Conservation (phyloP, 1,284 basidiomycete species). For the Thecaphora thlaspeos region DNA sequence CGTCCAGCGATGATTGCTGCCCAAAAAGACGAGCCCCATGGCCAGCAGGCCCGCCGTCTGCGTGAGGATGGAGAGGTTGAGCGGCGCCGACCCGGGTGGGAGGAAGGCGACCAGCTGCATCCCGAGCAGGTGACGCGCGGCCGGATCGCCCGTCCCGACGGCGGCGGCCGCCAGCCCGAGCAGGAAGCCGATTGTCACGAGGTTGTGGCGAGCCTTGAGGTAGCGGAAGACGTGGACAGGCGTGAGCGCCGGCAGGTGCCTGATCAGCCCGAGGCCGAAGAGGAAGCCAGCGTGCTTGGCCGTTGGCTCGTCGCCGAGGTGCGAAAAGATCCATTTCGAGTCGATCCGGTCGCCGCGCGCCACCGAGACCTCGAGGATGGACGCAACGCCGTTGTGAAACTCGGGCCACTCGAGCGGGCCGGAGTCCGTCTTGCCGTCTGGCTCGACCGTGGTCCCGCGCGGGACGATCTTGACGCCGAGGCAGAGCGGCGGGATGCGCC, state of each 20-base stretch:
- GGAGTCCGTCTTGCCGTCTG: constrained; percentile 28
- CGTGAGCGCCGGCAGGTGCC: constrained; percentile 81
- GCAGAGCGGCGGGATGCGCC: constrained; percentile 42
- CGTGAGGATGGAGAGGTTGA: constrained; percentile 84
- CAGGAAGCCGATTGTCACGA: constrained; percentile 87
- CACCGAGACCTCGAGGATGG: constrained; percentile 70
- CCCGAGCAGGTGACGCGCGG: constrained; percentile 84
- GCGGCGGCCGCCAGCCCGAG: constrained; percentile 89
- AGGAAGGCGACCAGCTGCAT: constrained; percentile 90
- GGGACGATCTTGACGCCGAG: constrained; percentile 41
- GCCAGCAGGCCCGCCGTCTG: constrained; percentile 86
- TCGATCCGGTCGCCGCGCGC: constrained; percentile 66
- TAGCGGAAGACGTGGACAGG: constrained; percentile 82
- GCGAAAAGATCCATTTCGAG: constrained; percentile 54
- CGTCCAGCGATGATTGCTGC: constrained; percentile 81
- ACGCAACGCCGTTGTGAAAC: constrained; percentile 95
- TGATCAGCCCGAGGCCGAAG: constrained; percentile 84
- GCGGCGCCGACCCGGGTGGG: constrained; percentile 78
- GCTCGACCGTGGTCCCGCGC: constrained; percentile 25
- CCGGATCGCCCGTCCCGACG: constrained; percentile 79
- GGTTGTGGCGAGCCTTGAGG: constrained; percentile 89
- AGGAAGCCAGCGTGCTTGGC: constrained; percentile 97
- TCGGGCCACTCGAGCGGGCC: constrained; percentile 76
- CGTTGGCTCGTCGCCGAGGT: constrained; percentile 60
- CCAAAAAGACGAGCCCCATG: constrained; percentile 85